Evolutionary conservation across 768 basidiomycete genomes (phyloP), one percentile per base, ranked within the genome.

Genomic region (Mycena albidolilacea): DNA sequence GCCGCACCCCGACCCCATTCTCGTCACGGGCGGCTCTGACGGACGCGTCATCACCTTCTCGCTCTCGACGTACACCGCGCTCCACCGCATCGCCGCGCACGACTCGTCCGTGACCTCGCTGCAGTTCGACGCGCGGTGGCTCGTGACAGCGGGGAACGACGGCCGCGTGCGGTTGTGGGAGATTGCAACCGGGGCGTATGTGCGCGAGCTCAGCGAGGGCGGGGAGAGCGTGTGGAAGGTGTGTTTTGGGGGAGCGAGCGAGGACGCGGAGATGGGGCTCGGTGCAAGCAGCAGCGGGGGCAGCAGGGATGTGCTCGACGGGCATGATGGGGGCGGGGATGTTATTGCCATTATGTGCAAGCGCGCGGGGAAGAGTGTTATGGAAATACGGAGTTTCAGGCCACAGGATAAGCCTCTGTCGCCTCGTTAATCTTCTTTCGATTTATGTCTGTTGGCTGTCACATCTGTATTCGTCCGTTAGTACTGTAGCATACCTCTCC

Each of bases 141-240:
- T 97, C 73, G 91, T 97, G 55, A 94, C 93, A 0, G 90, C 92
- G 21, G 95, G 95, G 48, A 95, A 94, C 77, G 96, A 97, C 75
- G 96, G 96, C 7, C 87, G 94, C 5, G 95, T 94, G 72, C 83
- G 91, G 76, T 79, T 97, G 78, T 97, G 87, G 82, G 93, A 91
- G 81, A 89, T 86, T 11, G 82, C 84, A 71, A 92, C 89, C 17
- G 95, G 95, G 30, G 81, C 83, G 60, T 85, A 90, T 79, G 89
- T 97, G 75, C 85, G 97, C 67, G 96, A 97, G 77, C 79, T 97
- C 78, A 91, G 88, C 59, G 91, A 92, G 70, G 88, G 87, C 30
- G 92, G 92, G 71, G 95, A 97, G 80, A 90, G 89, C 69, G 92
- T 96, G 64, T 98, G 96, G 97, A 92, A 95, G 83, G 93, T 96